phyloP scores from a whole-genome alignment of 73 alveolate genomes.

The Paraurostyla sp. region DNA sequence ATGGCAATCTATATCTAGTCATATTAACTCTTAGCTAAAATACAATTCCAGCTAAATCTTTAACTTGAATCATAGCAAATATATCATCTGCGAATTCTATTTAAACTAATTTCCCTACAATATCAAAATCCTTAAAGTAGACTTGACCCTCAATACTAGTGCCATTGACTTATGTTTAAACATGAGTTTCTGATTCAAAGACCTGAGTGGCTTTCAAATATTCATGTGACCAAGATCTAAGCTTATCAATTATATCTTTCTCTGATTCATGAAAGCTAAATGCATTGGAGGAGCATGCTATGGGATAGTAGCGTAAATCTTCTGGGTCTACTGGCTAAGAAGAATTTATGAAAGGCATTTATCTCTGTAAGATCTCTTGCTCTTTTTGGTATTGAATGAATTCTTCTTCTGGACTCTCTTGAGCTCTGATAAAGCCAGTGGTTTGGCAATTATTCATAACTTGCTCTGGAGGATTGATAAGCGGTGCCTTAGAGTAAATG shows the following conservation, averaged over 20 bases:
- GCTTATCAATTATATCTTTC: conserved; percentile 43
- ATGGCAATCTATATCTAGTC: background rate
- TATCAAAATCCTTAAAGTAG: conserved; percentile 47
- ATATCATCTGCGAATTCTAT: conserved; percentile 5
- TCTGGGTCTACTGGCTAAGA: background rate
- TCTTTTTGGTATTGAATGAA: background rate
- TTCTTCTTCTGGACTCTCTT: conserved; percentile 16
- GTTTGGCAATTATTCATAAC: background rate
- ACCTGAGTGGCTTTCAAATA: background rate
- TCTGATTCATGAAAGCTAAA: conserved; percentile 49
- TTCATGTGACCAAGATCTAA: conserved; percentile 29
- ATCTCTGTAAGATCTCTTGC: background rate
- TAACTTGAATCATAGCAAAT: background rate
- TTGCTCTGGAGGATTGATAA: background rate
- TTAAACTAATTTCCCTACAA: conserved; percentile 9
- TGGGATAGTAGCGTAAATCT: conserved; percentile 3
- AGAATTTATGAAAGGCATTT: background rate
- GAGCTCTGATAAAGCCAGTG: background rate
- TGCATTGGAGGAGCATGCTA: background rate
- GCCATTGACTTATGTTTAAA: background rate
- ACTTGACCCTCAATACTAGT: background rate
- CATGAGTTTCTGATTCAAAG: conserved; percentile 13
- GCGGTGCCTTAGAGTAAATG: background rate
- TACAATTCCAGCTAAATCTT: conserved; percentile 39
- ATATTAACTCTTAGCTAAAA: conserved; percentile 22